Evolutionary conservation across 352 stramenopile species (phyloP).

Genomic region (Hyaloperonospora arabidopsidis): DNA sequence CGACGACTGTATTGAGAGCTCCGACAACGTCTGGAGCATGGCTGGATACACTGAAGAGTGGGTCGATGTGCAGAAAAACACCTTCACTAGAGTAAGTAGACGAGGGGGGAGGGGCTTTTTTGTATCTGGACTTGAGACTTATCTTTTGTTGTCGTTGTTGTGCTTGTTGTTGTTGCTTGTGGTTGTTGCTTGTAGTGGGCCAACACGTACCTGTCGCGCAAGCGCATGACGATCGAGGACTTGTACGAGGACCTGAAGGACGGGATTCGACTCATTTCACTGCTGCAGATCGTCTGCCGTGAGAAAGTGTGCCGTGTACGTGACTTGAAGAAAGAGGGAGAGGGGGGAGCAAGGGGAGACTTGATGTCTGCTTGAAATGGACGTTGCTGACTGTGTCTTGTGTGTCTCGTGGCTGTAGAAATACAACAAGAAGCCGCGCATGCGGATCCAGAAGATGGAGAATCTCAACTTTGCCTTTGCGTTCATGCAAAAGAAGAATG

Average conservation of each 20-base stretch:
- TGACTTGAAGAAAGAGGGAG: not conserved
- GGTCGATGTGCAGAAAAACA: conserved; percentile 89
- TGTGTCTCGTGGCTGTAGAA: conserved; percentile 34
- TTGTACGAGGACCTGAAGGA: conserved; percentile 86
- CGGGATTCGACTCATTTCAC: conserved; percentile 77
- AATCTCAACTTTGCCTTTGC: conserved; percentile 88
- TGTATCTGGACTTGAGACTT: not conserved
- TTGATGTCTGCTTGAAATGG: not conserved
- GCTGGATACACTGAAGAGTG: conserved; percentile 71
- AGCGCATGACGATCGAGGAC: conserved; percentile 85
- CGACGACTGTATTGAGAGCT: conserved; percentile 12
- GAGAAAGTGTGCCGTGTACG: conserved; percentile 81
- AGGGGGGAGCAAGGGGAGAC: not conserved
- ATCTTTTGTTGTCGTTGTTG: not conserved
- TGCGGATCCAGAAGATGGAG: conserved; percentile 91
- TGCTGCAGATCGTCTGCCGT: conserved; percentile 85
- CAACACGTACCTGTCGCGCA: conserved; percentile 85
- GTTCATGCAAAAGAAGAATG: conserved; percentile 83
- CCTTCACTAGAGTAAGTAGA: conserved; percentile 79
- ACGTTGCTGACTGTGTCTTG: not conserved
- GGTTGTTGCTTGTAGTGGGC: conserved; percentile 68
- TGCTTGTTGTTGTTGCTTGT: conserved; percentile 4
- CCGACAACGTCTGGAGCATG: conserved; percentile 14
- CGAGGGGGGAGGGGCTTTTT: not conserved
- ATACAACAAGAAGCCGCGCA: conserved; percentile 89